phyloP scores from a whole-genome alignment of 225 moss, liverwort and hornwort genomes.

The Antitrichia curtipendula region DNA sequence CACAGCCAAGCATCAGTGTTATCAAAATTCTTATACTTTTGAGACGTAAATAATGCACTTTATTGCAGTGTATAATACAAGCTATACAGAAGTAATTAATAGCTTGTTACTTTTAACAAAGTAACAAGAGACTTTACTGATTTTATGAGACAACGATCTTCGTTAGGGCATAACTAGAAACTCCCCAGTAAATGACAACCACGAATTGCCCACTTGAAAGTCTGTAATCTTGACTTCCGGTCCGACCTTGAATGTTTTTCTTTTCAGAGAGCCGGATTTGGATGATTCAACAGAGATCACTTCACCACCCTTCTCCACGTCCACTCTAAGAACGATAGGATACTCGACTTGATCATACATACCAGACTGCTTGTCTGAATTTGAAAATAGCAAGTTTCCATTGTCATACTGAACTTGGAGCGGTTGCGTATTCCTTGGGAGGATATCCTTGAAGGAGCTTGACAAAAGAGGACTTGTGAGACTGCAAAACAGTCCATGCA shows the following conservation, averaged over 20 bases:
- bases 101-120: background rate
- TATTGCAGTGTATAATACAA: background rate
- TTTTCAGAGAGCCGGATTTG: background rate
- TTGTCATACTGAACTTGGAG: constrained; percentile 26
- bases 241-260: constrained; percentile 21
- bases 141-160: background rate
- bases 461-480: constrained; percentile 27
- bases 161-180: constrained; percentile 12
- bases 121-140: background rate
- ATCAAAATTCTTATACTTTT: background rate
- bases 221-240: constrained; percentile 30
- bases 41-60: background rate
- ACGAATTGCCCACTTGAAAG: constrained; percentile 20
- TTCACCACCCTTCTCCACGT: constrained; percentile 31
- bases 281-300: constrained; percentile 18
- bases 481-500: constrained; percentile 3
- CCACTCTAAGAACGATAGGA: constrained; percentile 22
- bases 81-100: background rate
- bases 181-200: constrained; percentile 33
- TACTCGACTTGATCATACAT: constrained; percentile 10
- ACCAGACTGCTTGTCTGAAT: constrained; percentile 3
- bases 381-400: constrained; percentile 25
- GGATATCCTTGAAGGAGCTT: constrained; percentile 18
- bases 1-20: background rate
- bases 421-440: constrained; percentile 11